Evolutionary conservation across 2,329 filamentous ascomycete genomes (phyloP).

Genomic region (Talaromyces sp.): DNA sequence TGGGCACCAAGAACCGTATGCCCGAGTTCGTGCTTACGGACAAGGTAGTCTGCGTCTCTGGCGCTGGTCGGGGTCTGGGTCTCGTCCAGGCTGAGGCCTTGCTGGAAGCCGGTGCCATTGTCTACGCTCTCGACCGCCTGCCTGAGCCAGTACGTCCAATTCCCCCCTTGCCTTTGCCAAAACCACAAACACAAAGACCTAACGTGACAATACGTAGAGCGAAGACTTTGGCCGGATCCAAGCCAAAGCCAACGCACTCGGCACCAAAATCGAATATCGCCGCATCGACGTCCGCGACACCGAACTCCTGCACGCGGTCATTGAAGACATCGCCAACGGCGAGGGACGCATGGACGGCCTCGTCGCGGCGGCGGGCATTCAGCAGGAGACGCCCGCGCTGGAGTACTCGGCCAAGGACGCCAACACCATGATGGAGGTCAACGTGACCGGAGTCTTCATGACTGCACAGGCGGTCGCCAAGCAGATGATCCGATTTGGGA

Average conservation of each 20-base stretch:
- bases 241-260: constrained; percentile 61
- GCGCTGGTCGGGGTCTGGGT: constrained; percentile 69
- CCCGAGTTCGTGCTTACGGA: constrained; percentile 72
- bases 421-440: constrained; percentile 61
- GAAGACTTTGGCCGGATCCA: constrained; percentile 63
- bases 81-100: constrained; percentile 69
- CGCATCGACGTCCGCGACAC: constrained; percentile 77
- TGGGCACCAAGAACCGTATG: constrained; percentile 44
- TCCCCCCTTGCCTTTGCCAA: constrained; percentile 25
- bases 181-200: constrained; percentile 36
- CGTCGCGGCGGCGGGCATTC: constrained; percentile 66
- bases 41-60: constrained; percentile 68
- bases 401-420: constrained; percentile 66
- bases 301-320: constrained; percentile 60
- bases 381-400: constrained; percentile 77
- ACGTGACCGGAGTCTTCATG: constrained; percentile 61
- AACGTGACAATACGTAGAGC: constrained; percentile 42
- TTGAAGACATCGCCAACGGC: constrained; percentile 64
- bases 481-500: constrained; percentile 60
- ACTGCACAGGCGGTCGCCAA: constrained; percentile 60
- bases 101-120: constrained; percentile 67
- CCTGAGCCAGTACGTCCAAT: constrained; percentile 35
- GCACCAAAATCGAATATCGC: constrained; percentile 67
- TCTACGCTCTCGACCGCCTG: constrained; percentile 45
- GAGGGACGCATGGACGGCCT: constrained; percentile 75